A percentile compares a stretch with the other conserved stretches of the same genome.
Evolutionary conservation across 352 stramenopile species (phyloP).

Genomic region (Thalassiosira oceanica): DNA sequence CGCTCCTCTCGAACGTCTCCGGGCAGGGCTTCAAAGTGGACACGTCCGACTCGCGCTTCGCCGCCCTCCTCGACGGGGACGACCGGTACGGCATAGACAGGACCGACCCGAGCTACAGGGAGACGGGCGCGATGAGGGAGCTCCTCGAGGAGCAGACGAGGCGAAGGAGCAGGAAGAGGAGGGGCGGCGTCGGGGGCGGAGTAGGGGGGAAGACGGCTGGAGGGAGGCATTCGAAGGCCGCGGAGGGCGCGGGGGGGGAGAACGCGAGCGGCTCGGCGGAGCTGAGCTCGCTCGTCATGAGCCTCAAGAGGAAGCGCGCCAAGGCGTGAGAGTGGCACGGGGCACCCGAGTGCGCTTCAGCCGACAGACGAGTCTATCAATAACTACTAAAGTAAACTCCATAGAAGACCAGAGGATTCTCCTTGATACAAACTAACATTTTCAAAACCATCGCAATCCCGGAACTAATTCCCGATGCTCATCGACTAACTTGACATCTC

Average conservation of each 20-base stretch:
- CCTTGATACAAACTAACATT: background rate
- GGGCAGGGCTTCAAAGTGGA: slow-evolving; percentile 83
- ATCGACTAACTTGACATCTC: too few species aligned
- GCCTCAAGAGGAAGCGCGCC: slow-evolving; percentile 49
- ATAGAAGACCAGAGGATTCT: background rate
- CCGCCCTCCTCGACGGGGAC: slow-evolving; percentile 78
- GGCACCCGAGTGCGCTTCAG: too few species aligned
- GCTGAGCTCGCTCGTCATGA: slow-evolving; percentile 68
- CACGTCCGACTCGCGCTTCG: slow-evolving; percentile 80
- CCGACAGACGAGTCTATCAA: background rate
- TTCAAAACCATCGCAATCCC: background rate
- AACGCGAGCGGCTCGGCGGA: slow-evolving; percentile 42
- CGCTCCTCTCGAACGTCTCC: slow-evolving; percentile 61
- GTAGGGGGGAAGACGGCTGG: slow-evolving; percentile 1
- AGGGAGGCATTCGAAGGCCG: slow-evolving; percentile 3
- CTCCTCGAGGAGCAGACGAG: slow-evolving; percentile 77
- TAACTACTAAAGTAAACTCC: background rate
- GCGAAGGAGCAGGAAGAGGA: slow-evolving; percentile 63
- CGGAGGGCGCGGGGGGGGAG: slow-evolving; percentile 21
- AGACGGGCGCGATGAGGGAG: slow-evolving; percentile 79
- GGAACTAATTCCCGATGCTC: background rate
- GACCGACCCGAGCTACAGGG: slow-evolving; percentile 82
- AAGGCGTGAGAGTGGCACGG: background rate
- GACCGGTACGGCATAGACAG: slow-evolving; percentile 84
- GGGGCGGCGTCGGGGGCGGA: background rate